Evolutionary conservation across 169 alveolate genomes (phyloP).

Genomic region (Babesia divergens): DNA sequence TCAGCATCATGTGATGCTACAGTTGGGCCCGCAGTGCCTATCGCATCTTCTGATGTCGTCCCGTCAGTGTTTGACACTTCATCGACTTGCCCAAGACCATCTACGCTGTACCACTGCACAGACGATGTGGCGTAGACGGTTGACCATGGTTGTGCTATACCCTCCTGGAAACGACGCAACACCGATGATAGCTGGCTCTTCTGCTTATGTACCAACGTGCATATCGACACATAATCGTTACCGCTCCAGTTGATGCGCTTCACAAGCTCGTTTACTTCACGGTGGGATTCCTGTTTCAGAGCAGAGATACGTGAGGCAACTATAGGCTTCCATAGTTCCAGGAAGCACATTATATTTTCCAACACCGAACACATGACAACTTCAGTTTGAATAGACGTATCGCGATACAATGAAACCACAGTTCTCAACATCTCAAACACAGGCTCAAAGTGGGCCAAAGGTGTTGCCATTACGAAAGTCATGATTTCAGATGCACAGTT

Average conservation of each 20-base stretch:
- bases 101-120: conserved; percentile 1
- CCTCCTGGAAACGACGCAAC: conserved; percentile 27
- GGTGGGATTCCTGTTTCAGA: conserved; percentile 5
- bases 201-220: conserved; percentile 14
- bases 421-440: conserved; percentile 22
- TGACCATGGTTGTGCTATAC: conserved; percentile 19
- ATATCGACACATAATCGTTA: conserved; percentile 24
- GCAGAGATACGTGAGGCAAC: not conserved
- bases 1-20: not conserved
- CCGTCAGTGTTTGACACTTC: not conserved
- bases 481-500: conserved; percentile 1
- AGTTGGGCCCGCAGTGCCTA: not conserved
- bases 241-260: conserved; percentile 45
- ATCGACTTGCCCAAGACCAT: not conserved
- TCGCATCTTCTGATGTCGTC: not conserved
- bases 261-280: conserved; percentile 19
- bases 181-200: conserved; percentile 19
- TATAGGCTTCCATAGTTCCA: conserved; percentile 13
- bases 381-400: conserved; percentile 5
- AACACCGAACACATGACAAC: conserved; percentile 1
- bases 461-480: conserved; percentile 1
- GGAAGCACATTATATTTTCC: conserved; percentile 5
- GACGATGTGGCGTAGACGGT: not conserved
- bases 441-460: conserved; percentile 36
- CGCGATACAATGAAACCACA: conserved; percentile 3